phyloP scores from a whole-genome alignment of 306 rosid genomes.

The Lotus japonicus region DNA sequence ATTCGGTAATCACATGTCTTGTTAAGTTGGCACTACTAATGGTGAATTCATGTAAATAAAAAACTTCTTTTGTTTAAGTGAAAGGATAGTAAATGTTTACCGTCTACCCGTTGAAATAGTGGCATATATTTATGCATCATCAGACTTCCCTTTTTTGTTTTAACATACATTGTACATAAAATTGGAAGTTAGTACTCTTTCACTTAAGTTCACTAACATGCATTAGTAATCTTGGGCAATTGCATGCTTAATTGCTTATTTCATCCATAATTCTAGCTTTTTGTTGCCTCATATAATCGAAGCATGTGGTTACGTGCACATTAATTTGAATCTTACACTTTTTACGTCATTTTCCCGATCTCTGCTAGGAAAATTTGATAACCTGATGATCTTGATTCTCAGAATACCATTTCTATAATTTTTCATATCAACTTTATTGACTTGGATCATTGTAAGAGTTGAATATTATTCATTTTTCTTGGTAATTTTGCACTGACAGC shows the following conservation, averaged over 20 bases:
- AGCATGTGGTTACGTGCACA: background rate
- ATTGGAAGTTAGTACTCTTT: background rate
- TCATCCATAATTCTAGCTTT: background rate
- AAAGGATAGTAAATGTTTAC: background rate
- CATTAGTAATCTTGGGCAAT: too few species aligned
- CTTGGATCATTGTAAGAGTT: background rate
- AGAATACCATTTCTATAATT: background rate
- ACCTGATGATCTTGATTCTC: background rate
- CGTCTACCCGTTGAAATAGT: background rate
- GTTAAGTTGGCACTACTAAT: background rate
- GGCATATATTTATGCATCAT: background rate
- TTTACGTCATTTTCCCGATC: background rate
- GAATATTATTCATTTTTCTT: background rate
- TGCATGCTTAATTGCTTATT: background rate
- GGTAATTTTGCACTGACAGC: background rate
- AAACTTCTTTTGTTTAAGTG: background rate
- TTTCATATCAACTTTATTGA: background rate
- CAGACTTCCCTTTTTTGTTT: background rate
- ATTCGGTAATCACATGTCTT: background rate
- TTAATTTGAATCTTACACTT: background rate
- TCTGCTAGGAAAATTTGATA: conserved; percentile 1
- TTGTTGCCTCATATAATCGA: background rate
- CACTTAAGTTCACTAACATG: background rate
- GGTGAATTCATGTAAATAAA: background rate
- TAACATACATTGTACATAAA: background rate